Evolutionary conservation across 768 basidiomycete genomes (phyloP).

Genomic region (Hygrophorus russula): DNA sequence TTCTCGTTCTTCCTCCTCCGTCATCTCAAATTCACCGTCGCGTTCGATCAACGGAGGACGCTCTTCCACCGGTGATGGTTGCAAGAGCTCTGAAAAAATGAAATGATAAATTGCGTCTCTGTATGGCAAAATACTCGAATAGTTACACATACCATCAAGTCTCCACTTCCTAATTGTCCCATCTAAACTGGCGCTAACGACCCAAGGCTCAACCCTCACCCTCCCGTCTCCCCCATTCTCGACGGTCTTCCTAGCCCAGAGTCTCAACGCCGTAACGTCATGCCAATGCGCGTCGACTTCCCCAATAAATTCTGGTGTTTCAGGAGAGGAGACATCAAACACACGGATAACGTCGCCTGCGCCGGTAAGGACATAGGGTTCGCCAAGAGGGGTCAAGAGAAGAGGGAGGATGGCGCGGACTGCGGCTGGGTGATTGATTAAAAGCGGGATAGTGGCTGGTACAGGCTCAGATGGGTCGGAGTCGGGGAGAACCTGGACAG

Average conservation of each 20-base stretch:
- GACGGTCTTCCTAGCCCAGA: conserved; percentile 51
- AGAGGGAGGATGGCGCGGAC: conserved; percentile 71
- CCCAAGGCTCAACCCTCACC: conserved; percentile 61
- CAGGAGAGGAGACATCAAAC: conserved; percentile 62
- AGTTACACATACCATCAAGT: conserved; percentile 39
- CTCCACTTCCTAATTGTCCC: conserved; percentile 82
- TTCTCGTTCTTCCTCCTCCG: conserved; percentile 86
- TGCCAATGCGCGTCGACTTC: conserved; percentile 85
- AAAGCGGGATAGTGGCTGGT: conserved; percentile 23
- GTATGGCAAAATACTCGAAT: not conserved
- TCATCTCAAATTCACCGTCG: conserved; percentile 32
- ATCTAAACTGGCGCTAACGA: conserved; percentile 78
- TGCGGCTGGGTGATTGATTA: conserved; percentile 47
- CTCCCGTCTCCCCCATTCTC: conserved; percentile 35
- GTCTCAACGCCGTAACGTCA: conserved; percentile 65
- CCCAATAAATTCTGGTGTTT: conserved; percentile 59
- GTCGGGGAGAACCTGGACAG: conserved; percentile 51
- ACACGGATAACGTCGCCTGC: conserved; percentile 75
- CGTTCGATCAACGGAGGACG: conserved; percentile 9
- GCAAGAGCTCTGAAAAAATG: conserved; percentile 27
- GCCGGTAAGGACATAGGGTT: conserved; percentile 73
- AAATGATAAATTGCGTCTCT: not conserved
- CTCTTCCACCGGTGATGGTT: conserved; percentile 14
- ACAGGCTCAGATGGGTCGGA: conserved; percentile 23
- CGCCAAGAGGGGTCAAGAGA: conserved; percentile 45